Conservation (phyloP, 768 basidiomycete genomes). For the Mycena filopes region DNA sequence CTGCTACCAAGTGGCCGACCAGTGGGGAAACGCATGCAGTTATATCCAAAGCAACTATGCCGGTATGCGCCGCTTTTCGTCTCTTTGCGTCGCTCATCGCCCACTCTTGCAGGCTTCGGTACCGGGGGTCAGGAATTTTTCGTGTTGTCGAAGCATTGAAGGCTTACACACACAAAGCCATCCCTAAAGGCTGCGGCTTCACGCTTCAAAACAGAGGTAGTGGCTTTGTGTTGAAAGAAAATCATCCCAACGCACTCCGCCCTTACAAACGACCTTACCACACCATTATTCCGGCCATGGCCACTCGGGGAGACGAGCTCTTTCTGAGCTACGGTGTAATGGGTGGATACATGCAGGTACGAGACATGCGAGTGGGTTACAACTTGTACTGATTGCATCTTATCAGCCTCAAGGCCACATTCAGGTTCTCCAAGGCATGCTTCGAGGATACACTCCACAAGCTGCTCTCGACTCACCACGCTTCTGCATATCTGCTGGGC, state of each 20-base stretch:
- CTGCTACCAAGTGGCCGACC: conserved; percentile 68
- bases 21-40: conserved; percentile 92
- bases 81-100: not conserved
- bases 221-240: conserved; percentile 81
- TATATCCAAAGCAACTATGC: conserved; percentile 91
- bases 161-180: conserved; percentile 57
- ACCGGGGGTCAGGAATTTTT: conserved; percentile 68
- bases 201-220: conserved; percentile 95
- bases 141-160: not conserved
- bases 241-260: conserved; percentile 87
- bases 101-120: conserved; percentile 74
- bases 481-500: conserved; percentile 93
- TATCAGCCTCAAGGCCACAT: conserved; percentile 92
- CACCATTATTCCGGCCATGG: conserved; percentile 94
- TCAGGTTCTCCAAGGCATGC: conserved; percentile 91
- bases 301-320: conserved; percentile 78
- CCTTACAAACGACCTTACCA: conserved; percentile 89
- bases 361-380: not conserved
- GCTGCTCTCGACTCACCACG: conserved; percentile 93
- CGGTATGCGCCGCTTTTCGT: conserved; percentile 53
- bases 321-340: conserved; percentile 93
- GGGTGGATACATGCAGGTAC: conserved; percentile 91
- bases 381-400: too few relatives aligned
- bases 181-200: conserved; percentile 96
- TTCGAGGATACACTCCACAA: conserved; percentile 89